These are phyloP conservation scores for Solanum corneliomulleri DNA, from an alignment of 257 asterid genomes.

Conservation along the genomic window DNA sequence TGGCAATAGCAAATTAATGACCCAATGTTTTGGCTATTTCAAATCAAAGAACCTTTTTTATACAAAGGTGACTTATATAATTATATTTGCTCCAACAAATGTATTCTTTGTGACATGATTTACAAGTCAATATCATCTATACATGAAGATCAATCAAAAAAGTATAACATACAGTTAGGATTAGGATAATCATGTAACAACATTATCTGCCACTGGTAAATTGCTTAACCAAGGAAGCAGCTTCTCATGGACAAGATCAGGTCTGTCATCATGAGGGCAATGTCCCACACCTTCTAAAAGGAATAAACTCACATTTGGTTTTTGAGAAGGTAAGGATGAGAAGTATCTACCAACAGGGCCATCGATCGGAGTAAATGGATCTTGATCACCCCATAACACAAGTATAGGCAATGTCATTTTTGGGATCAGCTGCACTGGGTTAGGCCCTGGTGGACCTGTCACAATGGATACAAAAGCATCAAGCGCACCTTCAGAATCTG, in stretches of 20 bases:
- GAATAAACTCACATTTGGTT: conserved; percentile 41
- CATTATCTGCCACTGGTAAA: conserved; percentile 17
- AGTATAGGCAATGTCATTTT: conserved; percentile 47
- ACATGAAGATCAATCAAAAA: neutral
- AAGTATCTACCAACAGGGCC: conserved; percentile 95
- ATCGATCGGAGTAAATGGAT: conserved; percentile 80
- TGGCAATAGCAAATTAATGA: neutral
- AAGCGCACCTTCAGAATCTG: conserved; percentile 79
- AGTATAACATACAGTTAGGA: neutral
- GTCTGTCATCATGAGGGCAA: conserved; percentile 95
- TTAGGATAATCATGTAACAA: neutral
- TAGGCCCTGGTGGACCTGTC: conserved; percentile 96
- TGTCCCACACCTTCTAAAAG: conserved; percentile 83
- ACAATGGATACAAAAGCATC: conserved; percentile 92
- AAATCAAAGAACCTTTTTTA: neutral
- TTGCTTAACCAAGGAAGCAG: conserved; percentile 79
- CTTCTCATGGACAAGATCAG: conserved; percentile 73
- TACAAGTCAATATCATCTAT: neutral
- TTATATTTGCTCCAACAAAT: neutral
- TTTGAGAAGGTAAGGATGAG: conserved; percentile 39
- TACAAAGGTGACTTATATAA: neutral
- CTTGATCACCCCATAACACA: conserved; percentile 79
- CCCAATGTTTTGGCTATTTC: neutral
- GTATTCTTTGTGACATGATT: neutral
- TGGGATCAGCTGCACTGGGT: conserved; percentile 63